Evolutionary conservation across 1,139 yeast species (phyloP), one percentile per base, ranked within the genome.

Genomic region (Yamadazyma diddensiae): DNA sequence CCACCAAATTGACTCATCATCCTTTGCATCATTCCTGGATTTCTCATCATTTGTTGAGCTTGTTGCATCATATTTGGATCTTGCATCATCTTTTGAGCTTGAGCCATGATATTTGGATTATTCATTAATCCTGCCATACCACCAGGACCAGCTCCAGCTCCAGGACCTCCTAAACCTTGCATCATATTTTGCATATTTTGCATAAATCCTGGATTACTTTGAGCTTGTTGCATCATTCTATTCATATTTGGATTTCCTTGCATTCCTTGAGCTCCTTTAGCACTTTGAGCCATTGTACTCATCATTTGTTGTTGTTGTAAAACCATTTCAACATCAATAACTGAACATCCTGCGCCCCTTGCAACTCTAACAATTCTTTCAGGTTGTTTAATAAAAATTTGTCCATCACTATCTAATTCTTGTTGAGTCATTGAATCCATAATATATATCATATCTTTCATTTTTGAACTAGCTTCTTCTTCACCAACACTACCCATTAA

Each of bases 351-450:
- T 5, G 96, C 82, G n/a, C 98, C 98, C 42, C 86, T 73, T 0
- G 98, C 97, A 6, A 92, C 94, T 49, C 98, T 73, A 14, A 90
- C 76, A 35, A 92, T 78, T 55, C 98, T 76, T 31, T 81, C 73
- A 4, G 97, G 98, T 55, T 90, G 79, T 33, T 81, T 79, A 29
- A 77, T 72, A 57, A 92, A 88, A 17, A 86, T 65, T 41, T 78
- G 68, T 1, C 98, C 98, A 55, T 92, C 98, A 42, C 88, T 77
- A 48, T 88, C 95, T 42, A 92, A 74, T 63, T 92, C 98, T 50
- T 81, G 71, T 43, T 82, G 83, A 1, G 96, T 90, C 98, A 92
- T 92, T 3, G 97, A 87, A 57, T 92, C 98, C 86, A 92, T 78
- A 22, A 92, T 83, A 54, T 77, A 90, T 29, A 92, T 82, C 95